Conservation (phyloP, 805 yeast species). For the Monosporozyma aerobia region DNA sequence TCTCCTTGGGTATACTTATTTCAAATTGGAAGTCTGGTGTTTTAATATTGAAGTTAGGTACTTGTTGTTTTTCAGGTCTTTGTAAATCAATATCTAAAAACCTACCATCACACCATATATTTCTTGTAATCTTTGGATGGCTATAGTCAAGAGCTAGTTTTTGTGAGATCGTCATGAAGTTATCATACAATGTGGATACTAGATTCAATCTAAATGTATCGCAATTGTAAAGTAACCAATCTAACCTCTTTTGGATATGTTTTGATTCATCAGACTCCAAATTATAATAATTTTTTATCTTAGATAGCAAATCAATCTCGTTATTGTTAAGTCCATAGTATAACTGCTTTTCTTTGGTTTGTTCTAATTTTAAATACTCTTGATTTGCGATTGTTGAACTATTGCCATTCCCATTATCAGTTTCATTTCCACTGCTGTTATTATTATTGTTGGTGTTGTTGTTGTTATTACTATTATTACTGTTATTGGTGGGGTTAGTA, state of each 20-base stretch:
- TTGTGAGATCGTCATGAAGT: slow-evolving; percentile 44
- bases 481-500: slow-evolving; percentile 2
- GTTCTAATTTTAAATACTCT: slow-evolving; percentile 19
- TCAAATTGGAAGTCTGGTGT: slow-evolving; percentile 18
- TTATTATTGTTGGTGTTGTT: background rate
- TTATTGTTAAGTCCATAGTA: slow-evolving; percentile 22
- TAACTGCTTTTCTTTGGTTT: slow-evolving; percentile 23
- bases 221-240: slow-evolving; percentile 34
- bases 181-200: slow-evolving; percentile 42
- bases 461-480: background rate
- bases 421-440: background rate
- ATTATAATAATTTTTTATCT: slow-evolving; percentile 32
- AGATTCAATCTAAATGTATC: slow-evolving; percentile 39
- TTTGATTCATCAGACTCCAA: slow-evolving; percentile 32
- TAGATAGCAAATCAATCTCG: slow-evolving; percentile 19
- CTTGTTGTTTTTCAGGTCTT: slow-evolving; percentile 10
- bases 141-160: slow-evolving; percentile 43
- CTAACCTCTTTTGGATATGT: slow-evolving; percentile 33
- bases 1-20: slow-evolving; percentile 30
- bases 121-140: slow-evolving; percentile 51
- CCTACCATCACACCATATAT: slow-evolving; percentile 41
- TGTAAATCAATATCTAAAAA: slow-evolving; percentile 19
- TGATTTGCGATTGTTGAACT: slow-evolving; percentile 8
- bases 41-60: slow-evolving; percentile 14
- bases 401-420: slow-evolving; percentile 1